Evolutionary conservation across 1,284 basidiomycete genomes (phyloP).

Genomic region (Ganoderma sinense): DNA sequence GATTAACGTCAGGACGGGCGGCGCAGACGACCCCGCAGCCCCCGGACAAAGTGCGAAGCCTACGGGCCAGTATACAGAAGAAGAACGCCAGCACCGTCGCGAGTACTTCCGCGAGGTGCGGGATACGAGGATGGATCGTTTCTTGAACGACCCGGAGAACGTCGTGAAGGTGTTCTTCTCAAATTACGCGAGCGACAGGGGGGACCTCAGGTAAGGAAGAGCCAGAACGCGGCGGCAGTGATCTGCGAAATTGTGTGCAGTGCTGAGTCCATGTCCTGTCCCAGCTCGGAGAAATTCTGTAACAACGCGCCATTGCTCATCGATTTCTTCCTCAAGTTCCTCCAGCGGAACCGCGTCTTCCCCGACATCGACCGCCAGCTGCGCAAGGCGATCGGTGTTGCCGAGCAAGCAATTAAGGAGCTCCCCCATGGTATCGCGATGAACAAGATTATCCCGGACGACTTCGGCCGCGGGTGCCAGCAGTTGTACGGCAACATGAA

Average conservation of each 20-base stretch:
- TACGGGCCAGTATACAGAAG: conserved; percentile 10
- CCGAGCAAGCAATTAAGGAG: conserved; percentile 60
- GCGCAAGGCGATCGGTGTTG: conserved; percentile 53
- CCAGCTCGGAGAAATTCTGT: conserved; percentile 44
- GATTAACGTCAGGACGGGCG: conserved; percentile 10
- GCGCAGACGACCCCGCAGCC: neutral
- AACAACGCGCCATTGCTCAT: conserved; percentile 62
- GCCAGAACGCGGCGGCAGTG: conserved; percentile 21
- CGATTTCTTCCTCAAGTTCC: conserved; percentile 66
- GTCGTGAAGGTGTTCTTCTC: conserved; percentile 68
- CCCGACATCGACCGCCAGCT: conserved; percentile 55
- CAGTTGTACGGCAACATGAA: conserved; percentile 50
- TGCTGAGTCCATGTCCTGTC: conserved; percentile 2
- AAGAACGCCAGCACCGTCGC: conserved; percentile 41
- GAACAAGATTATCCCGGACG: conserved; percentile 62
- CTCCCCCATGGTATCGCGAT: conserved; percentile 64
- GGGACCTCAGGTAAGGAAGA: conserved; percentile 61
- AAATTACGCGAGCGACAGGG: conserved; percentile 66
- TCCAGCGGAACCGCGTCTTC: conserved; percentile 65
- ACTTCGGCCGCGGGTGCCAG: conserved; percentile 54
- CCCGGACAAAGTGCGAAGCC: neutral
- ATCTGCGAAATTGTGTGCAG: neutral
- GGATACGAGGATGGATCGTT: conserved; percentile 50
- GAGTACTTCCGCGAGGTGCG: conserved; percentile 47
- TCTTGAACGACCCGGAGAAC: conserved; percentile 64